Percentiles rank a stretch among this genome's conserved stretches.
phyloP scores from a whole-genome alignment of 306 rosid species.

The Casuarina cunninghamiana region DNA sequence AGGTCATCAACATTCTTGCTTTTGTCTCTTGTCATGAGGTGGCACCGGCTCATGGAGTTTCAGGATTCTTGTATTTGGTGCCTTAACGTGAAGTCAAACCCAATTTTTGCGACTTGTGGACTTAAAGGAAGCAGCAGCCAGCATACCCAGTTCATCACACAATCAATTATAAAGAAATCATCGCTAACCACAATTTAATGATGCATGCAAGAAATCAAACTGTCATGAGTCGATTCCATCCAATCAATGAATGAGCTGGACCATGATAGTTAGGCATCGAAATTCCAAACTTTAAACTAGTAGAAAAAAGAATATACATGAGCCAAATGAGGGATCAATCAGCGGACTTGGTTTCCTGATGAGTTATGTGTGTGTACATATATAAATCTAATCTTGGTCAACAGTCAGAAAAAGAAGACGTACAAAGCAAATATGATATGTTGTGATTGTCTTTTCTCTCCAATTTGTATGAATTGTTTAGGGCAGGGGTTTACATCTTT shows the following conservation, averaged over 20 bases:
- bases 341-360: neutral
- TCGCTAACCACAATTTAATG: too few relatives aligned
- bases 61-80: constrained; percentile 10
- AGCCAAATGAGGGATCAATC: neutral
- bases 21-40: too few relatives aligned
- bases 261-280: neutral
- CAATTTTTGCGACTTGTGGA: neutral
- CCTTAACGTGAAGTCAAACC: constrained; percentile 10
- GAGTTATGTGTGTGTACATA: neutral
- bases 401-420: neutral
- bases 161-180: neutral
- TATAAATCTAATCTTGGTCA: neutral
- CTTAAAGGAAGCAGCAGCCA: neutral
- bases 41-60: too few relatives aligned
- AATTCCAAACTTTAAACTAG: neutral
- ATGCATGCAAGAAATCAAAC: neutral
- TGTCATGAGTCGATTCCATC: neutral
- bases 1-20: too few relatives aligned
- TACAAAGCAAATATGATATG: neutral
- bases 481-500: neutral
- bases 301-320: neutral
- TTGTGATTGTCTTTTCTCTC: neutral
- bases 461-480: neutral
- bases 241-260: neutral
- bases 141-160: neutral